Evolutionary conservation across 768 basidiomycete genomes (phyloP).

Genomic region (Symmetrospora coprosmae): DNA sequence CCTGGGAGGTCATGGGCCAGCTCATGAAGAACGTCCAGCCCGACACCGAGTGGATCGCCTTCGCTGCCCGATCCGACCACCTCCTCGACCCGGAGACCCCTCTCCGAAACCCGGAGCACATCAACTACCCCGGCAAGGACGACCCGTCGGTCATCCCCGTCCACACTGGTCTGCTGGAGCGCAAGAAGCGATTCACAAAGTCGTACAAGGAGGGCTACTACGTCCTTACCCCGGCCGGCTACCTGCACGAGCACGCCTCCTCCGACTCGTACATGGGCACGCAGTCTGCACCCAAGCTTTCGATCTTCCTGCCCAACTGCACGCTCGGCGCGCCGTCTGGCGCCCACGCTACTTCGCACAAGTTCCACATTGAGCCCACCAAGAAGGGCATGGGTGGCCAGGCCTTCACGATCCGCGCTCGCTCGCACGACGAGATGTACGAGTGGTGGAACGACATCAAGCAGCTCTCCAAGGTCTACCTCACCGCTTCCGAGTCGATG

Average conservation of each 20-base stretch:
- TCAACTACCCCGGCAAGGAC: conserved; percentile 78
- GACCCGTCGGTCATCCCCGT: conserved; percentile 73
- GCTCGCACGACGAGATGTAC: conserved; percentile 94
- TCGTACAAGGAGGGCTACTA: conserved; percentile 53
- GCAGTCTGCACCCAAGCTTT: conserved; percentile 56
- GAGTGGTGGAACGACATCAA: conserved; percentile 98
- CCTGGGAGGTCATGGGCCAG: conserved; percentile 54
- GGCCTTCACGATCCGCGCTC: conserved; percentile 78
- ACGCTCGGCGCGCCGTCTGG: conserved; percentile 82
- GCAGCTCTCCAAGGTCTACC: conserved; percentile 35
- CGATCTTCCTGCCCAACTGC: conserved; percentile 82
- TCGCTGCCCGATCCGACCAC: conserved; percentile 83
- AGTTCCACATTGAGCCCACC: conserved; percentile 87
- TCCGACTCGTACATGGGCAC: conserved; percentile 48
- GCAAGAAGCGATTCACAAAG: conserved; percentile 82
- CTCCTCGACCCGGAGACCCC: conserved; percentile 94
- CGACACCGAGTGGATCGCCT: conserved; percentile 73
- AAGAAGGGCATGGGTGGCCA: conserved; percentile 42
- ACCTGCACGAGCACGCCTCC: conserved; percentile 76
- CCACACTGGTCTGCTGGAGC: conserved; percentile 77
- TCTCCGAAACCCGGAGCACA: conserved; percentile 57
- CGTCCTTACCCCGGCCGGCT: conserved; percentile 87
- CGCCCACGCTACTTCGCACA: conserved; percentile 54
- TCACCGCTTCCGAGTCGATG: conserved; percentile 85
- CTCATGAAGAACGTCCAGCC: conserved; percentile 62